phyloP scores from a whole-genome alignment of 495 filamentous ascomycete species.

The Penicillium coprophilum region DNA sequence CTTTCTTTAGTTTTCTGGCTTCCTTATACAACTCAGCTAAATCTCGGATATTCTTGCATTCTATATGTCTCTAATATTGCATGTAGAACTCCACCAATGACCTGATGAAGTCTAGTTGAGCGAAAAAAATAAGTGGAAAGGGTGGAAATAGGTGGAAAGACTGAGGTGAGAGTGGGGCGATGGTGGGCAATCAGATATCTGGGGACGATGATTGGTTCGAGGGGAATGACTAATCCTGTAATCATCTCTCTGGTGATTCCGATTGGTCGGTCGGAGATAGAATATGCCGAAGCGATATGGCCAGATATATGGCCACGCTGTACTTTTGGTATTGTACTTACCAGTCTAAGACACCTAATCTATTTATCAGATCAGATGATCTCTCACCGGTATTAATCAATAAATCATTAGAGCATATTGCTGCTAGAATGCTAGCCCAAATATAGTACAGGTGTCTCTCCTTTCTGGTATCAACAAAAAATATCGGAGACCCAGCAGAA shows the following conservation, averaged over 20 bases:
- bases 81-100: slow-evolving; percentile 33
- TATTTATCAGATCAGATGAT: slow-evolving; percentile 14
- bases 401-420: slow-evolving; percentile 14
- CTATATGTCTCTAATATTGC: slow-evolving; percentile 36
- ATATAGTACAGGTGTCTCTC: slow-evolving; percentile 20
- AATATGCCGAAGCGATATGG: slow-evolving; percentile 11
- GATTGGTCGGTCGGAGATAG: slow-evolving; percentile 28
- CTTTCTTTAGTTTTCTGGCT: slow-evolving; percentile 7
- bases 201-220: slow-evolving; percentile 22
- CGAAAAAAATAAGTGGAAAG: slow-evolving; percentile 17
- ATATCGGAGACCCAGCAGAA: slow-evolving; percentile 1
- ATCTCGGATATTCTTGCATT: slow-evolving; percentile 16
- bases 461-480: slow-evolving; percentile 5
- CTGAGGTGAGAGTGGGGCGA: slow-evolving; percentile 19
- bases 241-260: slow-evolving; percentile 26
- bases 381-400: slow-evolving; percentile 1
- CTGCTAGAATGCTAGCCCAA: slow-evolving; percentile 3
- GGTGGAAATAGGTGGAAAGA: slow-evolving; percentile 25
- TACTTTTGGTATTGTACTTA: slow-evolving; percentile 5
- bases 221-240: slow-evolving; percentile 13
- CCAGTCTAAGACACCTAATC: too few relatives aligned
- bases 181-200: slow-evolving; percentile 37
- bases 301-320: slow-evolving; percentile 13
- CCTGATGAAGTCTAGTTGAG: slow-evolving; percentile 33
- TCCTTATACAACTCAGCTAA: not conserved